Conservation (phyloP, 257 asterid genomes). For the Thymus quinquecostatus region DNA sequence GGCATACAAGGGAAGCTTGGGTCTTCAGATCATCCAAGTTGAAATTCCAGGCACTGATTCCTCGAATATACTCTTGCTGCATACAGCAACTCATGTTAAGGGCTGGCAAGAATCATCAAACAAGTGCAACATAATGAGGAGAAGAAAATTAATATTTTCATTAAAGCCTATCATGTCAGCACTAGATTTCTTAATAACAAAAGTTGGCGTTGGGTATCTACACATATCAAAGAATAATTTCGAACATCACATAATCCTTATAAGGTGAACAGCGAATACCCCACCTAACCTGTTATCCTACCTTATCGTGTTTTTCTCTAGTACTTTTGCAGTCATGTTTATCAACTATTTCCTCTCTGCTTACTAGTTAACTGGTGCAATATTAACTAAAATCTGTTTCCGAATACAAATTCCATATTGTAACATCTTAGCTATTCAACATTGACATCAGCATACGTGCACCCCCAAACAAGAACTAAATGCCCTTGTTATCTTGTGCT, state of each 20-base stretch:
- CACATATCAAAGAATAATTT: background rate
- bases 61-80: constrained; percentile 97
- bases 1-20: constrained; percentile 89
- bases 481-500: background rate
- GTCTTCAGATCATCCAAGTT: constrained; percentile 87
- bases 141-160: background rate
- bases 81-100: constrained; percentile 28
- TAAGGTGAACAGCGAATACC: constrained; percentile 6
- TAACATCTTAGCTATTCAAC: constrained; percentile 14
- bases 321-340: constrained; percentile 10
- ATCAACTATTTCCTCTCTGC: constrained; percentile 1
- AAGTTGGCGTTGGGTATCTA: background rate
- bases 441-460: background rate
- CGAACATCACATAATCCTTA: background rate
- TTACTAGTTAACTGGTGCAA: constrained; percentile 1
- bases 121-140: constrained; percentile 18
- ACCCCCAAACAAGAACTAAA: background rate
- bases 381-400: background rate
- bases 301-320: background rate
- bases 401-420: constrained; percentile 7
- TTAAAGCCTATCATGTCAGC: background rate
- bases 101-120: constrained; percentile 14
- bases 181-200: background rate
- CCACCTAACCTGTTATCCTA: background rate
- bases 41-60: constrained; percentile 97